Percentiles rank a stretch among this genome's conserved stretches.
phyloP scores from a whole-genome alignment of 768 basidiomycete genomes.

The Podaxis sp. region DNA sequence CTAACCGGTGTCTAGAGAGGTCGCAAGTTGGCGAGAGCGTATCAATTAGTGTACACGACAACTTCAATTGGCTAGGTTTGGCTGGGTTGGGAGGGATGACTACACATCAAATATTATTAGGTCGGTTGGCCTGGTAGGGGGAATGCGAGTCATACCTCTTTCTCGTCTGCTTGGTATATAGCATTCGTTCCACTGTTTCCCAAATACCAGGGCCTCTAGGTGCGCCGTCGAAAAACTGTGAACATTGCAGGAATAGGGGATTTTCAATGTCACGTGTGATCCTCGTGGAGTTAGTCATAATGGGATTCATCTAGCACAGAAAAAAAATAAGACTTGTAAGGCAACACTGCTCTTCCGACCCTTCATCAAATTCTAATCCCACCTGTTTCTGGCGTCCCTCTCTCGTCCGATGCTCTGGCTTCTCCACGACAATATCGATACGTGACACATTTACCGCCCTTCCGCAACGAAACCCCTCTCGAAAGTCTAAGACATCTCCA shows the following conservation, averaged over 20 bases:
- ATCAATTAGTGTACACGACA: not conserved
- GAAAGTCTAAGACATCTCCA: too few species aligned
- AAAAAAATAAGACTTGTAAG: not conserved
- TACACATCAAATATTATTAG: too few species aligned
- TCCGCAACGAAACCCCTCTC: not conserved
- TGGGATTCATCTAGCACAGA: not conserved
- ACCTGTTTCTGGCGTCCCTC: not conserved
- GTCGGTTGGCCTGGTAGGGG: not conserved
- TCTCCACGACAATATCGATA: not conserved
- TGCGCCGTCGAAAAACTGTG: too few species aligned
- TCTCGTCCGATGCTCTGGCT: not conserved
- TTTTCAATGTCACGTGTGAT: conserved; percentile 10
- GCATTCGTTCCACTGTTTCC: conserved; percentile 18
- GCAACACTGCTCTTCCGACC: not conserved
- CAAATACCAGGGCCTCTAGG: conserved; percentile 21
- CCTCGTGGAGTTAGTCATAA: too few species aligned
- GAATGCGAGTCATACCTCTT: not conserved
- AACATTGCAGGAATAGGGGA: not conserved
- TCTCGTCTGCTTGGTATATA: not conserved
- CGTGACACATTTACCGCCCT: not conserved
- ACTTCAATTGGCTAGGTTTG: not conserved
- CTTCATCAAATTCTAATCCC: not conserved
- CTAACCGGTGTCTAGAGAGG: not conserved
- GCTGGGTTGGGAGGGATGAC: not conserved
- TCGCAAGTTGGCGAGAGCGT: not conserved